Conservation (phyloP, 352 stramenopile species). For the Pythium pyrilobum region DNA sequence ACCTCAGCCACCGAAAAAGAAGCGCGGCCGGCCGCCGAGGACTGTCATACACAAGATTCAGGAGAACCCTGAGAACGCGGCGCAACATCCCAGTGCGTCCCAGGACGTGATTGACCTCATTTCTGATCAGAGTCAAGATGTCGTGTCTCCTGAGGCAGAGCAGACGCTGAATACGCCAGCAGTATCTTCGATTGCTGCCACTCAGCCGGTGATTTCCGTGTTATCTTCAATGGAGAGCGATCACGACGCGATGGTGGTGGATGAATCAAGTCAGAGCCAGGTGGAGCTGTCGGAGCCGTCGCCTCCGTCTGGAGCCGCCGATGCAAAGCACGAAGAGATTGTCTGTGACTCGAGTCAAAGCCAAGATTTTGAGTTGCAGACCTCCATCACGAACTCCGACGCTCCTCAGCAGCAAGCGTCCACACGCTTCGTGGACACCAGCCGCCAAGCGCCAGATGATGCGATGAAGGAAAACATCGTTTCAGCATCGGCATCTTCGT, state of each 20-base stretch:
- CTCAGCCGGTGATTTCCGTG: no score
- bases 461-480: slow-evolving; percentile 1
- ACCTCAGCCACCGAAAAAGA: slow-evolving; percentile 2
- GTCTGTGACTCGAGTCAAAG: slow-evolving; percentile 5
- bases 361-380: slow-evolving; percentile 1
- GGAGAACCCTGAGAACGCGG: no score
- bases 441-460: no score
- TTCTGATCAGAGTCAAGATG: neutral
- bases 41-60: neutral
- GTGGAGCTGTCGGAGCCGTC: neutral
- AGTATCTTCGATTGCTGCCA: no score
- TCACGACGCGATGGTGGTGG: neutral
- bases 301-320: no score
- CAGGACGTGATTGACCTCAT: slow-evolving; percentile 9
- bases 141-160: neutral
- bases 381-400: no score
- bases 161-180: no score
- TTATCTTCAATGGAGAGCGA: no score
- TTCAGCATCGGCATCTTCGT: slow-evolving; percentile 1
- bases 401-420: no score
- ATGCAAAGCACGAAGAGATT: no score
- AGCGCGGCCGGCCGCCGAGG: neutral
- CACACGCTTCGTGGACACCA: no score
- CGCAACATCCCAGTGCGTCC: neutral
- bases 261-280: neutral